phyloP scores from a whole-genome alignment of 352 stramenopile species.

The Globisporangium mamillatum region DNA sequence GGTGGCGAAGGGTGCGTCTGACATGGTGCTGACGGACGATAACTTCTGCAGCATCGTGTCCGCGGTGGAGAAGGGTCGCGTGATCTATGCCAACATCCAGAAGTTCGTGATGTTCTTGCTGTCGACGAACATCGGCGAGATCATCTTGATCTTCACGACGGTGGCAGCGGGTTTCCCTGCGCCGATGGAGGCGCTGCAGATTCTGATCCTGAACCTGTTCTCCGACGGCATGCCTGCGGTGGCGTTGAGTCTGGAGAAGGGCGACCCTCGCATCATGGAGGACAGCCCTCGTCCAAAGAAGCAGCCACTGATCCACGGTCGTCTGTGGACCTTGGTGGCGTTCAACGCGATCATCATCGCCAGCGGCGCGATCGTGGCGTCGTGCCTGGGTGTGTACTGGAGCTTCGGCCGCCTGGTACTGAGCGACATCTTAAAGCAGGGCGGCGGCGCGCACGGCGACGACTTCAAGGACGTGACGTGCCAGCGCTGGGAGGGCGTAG shows the following conservation, averaged over 20 bases:
- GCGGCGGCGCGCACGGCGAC: conserved; percentile 33
- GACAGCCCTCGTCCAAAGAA: conserved; percentile 56
- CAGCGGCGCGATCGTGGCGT: conserved; percentile 40
- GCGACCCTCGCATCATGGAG: conserved; percentile 58
- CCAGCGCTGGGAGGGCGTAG: conserved; percentile 40
- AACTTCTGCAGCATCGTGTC: conserved; percentile 98
- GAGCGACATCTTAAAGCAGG: conserved; percentile 46
- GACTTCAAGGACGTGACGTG: conserved; percentile 61
- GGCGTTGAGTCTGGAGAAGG: conserved; percentile 66
- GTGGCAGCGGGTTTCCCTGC: conserved; percentile 58
- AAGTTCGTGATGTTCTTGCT: conserved; percentile 99
- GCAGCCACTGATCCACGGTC: conserved; percentile 49
- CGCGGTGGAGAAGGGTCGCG: conserved; percentile 94
- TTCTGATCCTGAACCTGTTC: conserved; percentile 98
- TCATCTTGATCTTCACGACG: conserved; percentile 82
- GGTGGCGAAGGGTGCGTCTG: conserved; percentile 96
- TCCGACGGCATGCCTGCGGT: conserved; percentile 90
- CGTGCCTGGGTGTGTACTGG: conserved; percentile 63
- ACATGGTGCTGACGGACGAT: conserved; percentile 98
- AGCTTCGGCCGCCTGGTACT: conserved; percentile 53
- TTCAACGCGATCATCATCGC: conserved; percentile 63
- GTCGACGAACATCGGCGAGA: conserved; percentile 95
- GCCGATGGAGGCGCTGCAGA: conserved; percentile 95
- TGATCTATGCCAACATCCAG: conserved; percentile 97
- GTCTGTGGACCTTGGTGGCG: conserved; percentile 52